Percentiles rank a stretch among this genome's conserved stretches.
Evolutionary conservation across 108 stramenopile genomes (phyloP).

Genomic region (Seminavis robusta): DNA sequence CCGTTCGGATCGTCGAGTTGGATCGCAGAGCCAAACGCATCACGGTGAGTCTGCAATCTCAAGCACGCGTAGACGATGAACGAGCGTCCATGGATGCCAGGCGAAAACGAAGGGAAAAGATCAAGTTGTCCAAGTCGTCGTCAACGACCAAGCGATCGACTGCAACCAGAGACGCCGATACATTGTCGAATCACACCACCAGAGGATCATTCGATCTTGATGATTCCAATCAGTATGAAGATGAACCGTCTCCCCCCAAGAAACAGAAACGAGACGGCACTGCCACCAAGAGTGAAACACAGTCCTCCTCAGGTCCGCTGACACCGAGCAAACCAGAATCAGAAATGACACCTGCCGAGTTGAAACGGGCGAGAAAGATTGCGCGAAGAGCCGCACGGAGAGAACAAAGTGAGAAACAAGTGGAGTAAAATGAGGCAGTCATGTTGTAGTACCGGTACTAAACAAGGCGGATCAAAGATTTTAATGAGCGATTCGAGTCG

Average conservation of each 20-base stretch:
- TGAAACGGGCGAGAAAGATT: conserved; percentile 77
- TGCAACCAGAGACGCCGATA: too few species aligned
- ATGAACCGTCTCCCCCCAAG: too few species aligned
- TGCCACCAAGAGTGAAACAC: background rate
- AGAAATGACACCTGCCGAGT: conserved; percentile 50
- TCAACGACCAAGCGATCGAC: background rate
- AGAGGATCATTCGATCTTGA: too few species aligned
- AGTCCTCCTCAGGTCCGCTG: background rate
- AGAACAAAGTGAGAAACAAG: too few species aligned
- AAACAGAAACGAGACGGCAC: too few species aligned
- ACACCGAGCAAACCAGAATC: conserved; percentile 9
- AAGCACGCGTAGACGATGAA: conserved; percentile 51
- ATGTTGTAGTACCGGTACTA: too few species aligned
- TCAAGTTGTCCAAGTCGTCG: conserved; percentile 10
- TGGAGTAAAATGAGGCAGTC: too few species aligned
- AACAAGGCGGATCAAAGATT: too few species aligned
- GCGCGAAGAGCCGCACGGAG: conserved; percentile 73
- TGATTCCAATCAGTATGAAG: too few species aligned
- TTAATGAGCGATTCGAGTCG: too few species aligned
- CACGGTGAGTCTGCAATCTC: conserved; percentile 72
- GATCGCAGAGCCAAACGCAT: conserved; percentile 74
- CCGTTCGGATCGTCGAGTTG: conserved; percentile 62
- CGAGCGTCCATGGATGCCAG: conserved; percentile 29
- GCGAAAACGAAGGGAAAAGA: conserved; percentile 20
- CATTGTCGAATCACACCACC: too few species aligned